Conservation (phyloP, 495 filamentous ascomycete species). For the Parachaetomium inaequale region DNA sequence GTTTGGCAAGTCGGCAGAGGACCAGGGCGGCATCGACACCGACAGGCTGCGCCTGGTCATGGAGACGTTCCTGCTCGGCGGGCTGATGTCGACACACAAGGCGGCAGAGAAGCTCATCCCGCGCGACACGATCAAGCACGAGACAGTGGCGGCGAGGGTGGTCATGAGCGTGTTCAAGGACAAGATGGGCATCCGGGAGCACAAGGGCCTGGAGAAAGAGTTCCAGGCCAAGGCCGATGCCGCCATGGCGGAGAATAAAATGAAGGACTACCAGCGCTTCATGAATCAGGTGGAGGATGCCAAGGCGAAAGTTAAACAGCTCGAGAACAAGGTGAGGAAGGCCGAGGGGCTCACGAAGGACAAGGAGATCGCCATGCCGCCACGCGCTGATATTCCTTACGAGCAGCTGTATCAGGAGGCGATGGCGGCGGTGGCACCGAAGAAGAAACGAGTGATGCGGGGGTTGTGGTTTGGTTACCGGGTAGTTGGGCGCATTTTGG, state of each 20-base stretch:
- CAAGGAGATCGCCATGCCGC: not conserved
- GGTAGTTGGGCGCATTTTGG: too few relatives aligned
- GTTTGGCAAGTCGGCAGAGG: slow-evolving; percentile 6
- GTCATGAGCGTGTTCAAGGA: not conserved
- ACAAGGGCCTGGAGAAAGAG: not conserved
- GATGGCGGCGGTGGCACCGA: not conserved
- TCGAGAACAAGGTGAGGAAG: not conserved
- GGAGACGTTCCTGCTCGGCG: slow-evolving; percentile 15
- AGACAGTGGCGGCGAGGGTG: not conserved
- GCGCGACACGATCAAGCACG: not conserved
- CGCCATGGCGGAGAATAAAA: not conserved
- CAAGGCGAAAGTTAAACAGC: not conserved
- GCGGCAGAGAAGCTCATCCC: not conserved
- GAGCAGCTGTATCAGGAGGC: slow-evolving; percentile 14
- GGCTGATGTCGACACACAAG: not conserved
- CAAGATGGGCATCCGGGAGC: not conserved
- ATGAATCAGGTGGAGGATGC: not conserved
- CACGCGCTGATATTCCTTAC: not conserved
- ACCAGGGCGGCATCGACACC: slow-evolving; percentile 18
- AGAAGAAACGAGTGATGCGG: not conserved
- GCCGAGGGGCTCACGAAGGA: not conserved
- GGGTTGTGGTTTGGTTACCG: not conserved
- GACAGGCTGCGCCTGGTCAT: not conserved
- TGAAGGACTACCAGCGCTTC: not conserved
- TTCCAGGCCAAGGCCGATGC: too few relatives aligned